phyloP scores from a whole-genome alignment of 2,329 filamentous ascomycete species.

The Teratosphaeria pseudoeucalypti region DNA sequence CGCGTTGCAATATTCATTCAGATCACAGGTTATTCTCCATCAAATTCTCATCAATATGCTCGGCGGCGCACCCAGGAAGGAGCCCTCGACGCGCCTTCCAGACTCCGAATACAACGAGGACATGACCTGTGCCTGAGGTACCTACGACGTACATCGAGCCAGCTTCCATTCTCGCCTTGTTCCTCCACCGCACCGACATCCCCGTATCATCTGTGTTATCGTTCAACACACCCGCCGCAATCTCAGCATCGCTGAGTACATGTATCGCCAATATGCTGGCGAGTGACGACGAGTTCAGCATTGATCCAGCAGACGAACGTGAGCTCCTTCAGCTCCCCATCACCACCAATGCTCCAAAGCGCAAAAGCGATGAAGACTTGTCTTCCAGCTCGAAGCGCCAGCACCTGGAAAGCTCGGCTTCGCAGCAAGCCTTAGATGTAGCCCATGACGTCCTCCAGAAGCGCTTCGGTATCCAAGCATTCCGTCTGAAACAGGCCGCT shows the following conservation, averaged over 20 bases:
- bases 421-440: slow-evolving; percentile 4
- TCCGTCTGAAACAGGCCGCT: slow-evolving; percentile 37
- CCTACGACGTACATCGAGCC: too few relatives aligned
- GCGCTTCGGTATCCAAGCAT: slow-evolving; percentile 32
- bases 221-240: too few relatives aligned
- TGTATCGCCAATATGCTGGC: background rate
- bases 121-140: too few relatives aligned
- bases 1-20: background rate
- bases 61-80: background rate
- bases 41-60: background rate
- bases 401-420: background rate
- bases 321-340: slow-evolving; percentile 14
- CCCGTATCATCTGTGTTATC: background rate
- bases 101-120: too few relatives aligned
- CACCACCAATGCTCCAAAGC: slow-evolving; percentile 5
- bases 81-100: background rate
- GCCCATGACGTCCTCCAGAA: slow-evolving; percentile 29
- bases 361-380: slow-evolving; percentile 4
- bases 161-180: too few relatives aligned
- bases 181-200: background rate
- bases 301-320: slow-evolving; percentile 16
- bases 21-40: background rate
- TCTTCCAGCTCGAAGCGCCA: slow-evolving; percentile 4
- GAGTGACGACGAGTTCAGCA: slow-evolving; percentile 17
- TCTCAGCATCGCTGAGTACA: too few relatives aligned